Evolutionary conservation across 257 asterid genomes (phyloP).

Genomic region (Fraxinus excelsior): DNA sequence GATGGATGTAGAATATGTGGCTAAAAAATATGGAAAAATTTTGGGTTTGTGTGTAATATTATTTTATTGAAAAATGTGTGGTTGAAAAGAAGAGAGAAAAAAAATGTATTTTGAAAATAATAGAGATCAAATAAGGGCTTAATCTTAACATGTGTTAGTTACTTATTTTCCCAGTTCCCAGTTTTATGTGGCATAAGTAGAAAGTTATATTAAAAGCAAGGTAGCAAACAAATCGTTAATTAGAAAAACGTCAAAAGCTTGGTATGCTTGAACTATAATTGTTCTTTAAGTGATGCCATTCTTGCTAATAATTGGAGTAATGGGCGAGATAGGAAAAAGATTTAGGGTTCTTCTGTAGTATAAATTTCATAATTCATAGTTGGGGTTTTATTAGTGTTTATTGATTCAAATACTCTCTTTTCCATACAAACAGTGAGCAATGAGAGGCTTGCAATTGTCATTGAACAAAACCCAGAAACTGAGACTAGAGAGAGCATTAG

Average conservation of each 20-base stretch:
- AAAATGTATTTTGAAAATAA: too few species aligned
- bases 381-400: conserved; percentile 34
- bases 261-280: not conserved
- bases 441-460: conserved; percentile 72
- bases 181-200: not conserved
- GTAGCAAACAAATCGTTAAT: not conserved
- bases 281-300: not conserved
- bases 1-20: too few species aligned
- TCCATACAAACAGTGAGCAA: conserved; percentile 17
- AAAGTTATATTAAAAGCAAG: not conserved
- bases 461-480: conserved; percentile 67
- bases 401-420: conserved; percentile 11
- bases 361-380: not conserved
- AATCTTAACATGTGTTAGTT: not conserved
- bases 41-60: too few species aligned
- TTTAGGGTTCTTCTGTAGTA: not conserved
- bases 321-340: not conserved
- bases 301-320: not conserved
- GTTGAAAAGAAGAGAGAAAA: too few species aligned
- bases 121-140: too few species aligned
- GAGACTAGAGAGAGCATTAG: conserved; percentile 65
- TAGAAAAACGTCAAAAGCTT: too few species aligned
- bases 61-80: too few species aligned
- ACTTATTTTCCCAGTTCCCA: not conserved
- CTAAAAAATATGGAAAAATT: too few species aligned